Conservation (phyloP, 495 filamentous ascomycete species). For the Apiosordaria backusii region DNA sequence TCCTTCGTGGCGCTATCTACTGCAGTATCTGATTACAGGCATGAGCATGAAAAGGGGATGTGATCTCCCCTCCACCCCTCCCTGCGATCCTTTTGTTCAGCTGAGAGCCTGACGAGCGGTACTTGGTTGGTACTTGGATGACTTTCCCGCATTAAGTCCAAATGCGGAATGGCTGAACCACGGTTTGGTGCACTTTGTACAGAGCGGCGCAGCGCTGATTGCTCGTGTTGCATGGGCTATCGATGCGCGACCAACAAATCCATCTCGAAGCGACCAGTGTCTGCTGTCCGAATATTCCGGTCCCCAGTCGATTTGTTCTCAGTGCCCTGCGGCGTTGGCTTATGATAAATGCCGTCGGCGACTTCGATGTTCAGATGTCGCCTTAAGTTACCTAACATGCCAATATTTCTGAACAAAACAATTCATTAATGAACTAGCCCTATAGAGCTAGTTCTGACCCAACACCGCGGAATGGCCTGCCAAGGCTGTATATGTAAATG, state of each 20-base stretch:
- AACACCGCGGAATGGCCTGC: neutral
- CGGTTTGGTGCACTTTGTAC: neutral
- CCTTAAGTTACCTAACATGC: no score
- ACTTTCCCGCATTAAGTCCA: neutral
- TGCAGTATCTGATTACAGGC: neutral
- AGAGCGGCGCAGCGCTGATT: neutral
- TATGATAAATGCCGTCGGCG: neutral
- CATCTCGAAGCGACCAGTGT: neutral
- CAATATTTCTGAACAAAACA: neutral
- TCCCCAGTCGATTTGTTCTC: neutral
- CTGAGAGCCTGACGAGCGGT: neutral
- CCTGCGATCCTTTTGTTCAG: constrained; percentile 5
- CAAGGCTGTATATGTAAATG: neutral
- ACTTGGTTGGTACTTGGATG: neutral
- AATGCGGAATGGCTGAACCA: neutral
- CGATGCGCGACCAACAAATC: neutral
- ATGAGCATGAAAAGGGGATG: neutral
- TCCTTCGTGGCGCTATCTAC: neutral
- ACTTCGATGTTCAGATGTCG: neutral
- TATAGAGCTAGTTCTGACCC: neutral
- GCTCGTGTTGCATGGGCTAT: neutral
- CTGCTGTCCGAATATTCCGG: neutral
- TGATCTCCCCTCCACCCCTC: neutral
- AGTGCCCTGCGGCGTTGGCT: neutral
- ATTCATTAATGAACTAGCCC: neutral